These are phyloP conservation scores for Barnettozyma californica DNA, from an alignment of 805 yeast species.

Conservation along the genomic window DNA sequence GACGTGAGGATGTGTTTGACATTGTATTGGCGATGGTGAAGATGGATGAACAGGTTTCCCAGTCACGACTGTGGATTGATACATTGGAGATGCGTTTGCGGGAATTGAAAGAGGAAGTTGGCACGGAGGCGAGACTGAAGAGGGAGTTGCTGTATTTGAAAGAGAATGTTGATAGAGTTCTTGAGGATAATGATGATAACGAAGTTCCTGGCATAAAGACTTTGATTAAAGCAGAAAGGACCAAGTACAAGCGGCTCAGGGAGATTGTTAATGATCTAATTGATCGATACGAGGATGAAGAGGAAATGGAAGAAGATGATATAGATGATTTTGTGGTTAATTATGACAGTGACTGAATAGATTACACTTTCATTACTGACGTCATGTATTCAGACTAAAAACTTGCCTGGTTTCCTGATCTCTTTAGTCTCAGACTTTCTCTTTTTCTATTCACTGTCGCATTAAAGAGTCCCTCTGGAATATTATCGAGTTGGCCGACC, in stretches of 20 bases:
- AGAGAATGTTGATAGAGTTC: not conserved
- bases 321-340: too few relatives aligned
- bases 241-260: not conserved
- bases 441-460: slow-evolving; percentile 48
- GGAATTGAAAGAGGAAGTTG: slow-evolving; percentile 2
- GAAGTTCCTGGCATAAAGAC: not conserved
- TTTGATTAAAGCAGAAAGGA: not conserved
- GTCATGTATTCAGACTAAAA: slow-evolving; percentile 1
- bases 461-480: slow-evolving; percentile 29
- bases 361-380: not conserved
- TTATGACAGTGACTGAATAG: not conserved
- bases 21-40: slow-evolving; percentile 15
- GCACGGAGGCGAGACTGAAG: slow-evolving; percentile 3
- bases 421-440: slow-evolving; percentile 45
- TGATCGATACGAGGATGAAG: not conserved
- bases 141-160: slow-evolving; percentile 4
- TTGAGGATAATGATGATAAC: not conserved
- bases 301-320: not conserved
- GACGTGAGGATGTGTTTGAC: slow-evolving; percentile 23
- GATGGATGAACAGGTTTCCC: slow-evolving; percentile 13
- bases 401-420: slow-evolving; percentile 26
- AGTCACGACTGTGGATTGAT: slow-evolving; percentile 5
- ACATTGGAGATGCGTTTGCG: not conserved
- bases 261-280: not conserved
- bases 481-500: slow-evolving; percentile 10